Evolutionary conservation across 2,329 filamentous ascomycete species (phyloP).

Genomic region (Pezicula radicicola): DNA sequence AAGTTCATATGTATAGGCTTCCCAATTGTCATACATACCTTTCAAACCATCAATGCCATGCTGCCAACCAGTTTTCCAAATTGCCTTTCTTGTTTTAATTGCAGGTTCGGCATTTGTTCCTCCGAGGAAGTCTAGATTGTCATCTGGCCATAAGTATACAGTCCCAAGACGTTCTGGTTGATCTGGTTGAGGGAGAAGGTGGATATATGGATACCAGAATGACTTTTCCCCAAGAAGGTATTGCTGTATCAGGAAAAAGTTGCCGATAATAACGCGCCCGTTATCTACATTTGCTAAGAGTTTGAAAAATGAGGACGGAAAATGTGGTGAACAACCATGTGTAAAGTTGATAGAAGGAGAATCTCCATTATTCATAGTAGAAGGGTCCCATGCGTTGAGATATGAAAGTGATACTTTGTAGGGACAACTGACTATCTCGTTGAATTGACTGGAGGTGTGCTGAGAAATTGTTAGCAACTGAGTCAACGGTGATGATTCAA

Average conservation of each 20-base stretch:
- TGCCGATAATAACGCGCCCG: constrained; percentile 54
- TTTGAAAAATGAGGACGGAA: constrained; percentile 49
- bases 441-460: no score
- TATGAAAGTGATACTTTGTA: constrained; percentile 54
- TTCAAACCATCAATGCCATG: constrained; percentile 16
- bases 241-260: constrained; percentile 69
- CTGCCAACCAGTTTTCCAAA: constrained; percentile 24
- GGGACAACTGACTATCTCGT: constrained; percentile 47
- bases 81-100: constrained; percentile 14
- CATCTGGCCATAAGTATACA: constrained; percentile 61
- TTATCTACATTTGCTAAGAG: constrained; percentile 34
- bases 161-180: constrained; percentile 48
- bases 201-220: constrained; percentile 68
- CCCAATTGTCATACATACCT: constrained; percentile 5
- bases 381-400: constrained; percentile 46
- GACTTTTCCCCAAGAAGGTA: constrained; percentile 55
- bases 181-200: constrained; percentile 59
- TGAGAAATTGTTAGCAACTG: no score
- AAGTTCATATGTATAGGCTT: constrained; percentile 33
- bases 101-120: constrained; percentile 27
- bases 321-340: constrained; percentile 23
- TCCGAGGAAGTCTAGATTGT: constrained; percentile 52
- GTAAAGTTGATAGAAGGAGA: constrained; percentile 26
- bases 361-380: constrained; percentile 41
- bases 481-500: no score